Evolutionary conservation across 148 eudicot species (phyloP), one percentile per base, ranked within the genome.

Genomic region (Rhododendron ovatum): DNA sequence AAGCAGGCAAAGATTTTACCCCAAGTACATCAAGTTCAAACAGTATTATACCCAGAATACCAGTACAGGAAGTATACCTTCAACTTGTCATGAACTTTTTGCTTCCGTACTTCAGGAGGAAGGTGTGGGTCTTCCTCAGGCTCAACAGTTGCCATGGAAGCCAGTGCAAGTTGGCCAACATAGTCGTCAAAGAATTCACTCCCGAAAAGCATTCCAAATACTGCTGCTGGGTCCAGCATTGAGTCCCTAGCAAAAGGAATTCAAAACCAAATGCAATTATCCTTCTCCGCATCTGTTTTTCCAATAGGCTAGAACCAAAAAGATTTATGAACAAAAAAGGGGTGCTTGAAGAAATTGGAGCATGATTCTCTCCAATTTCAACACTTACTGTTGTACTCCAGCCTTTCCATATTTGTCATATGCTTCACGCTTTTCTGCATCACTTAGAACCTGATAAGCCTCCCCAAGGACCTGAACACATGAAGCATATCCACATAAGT

Each of bases 141-240:
- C 86, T 93, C 98, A 28, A 94, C 82, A 45, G 92, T 80, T 71
- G 95, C 91, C 78, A 93, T 79, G 85, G 96, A 90, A 83, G 97
- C 98, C 88, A 96, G 83, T 26, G 94, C 92, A 89, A 96, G 94
- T 86, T 94, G 95, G 28, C 99, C 99, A 79, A 95, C 89, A 87
- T 96, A 96, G 84, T 95, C 97, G 88, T 94, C 99, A 84, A 96
- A 96, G 63, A 76, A 88, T 43, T 96, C 98, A 90, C 97, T 96
- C 65, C 98, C 98, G 53, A 96, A 95, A 26, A 94, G 90, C 99
- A 96, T 96, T 76, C 98, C 98, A 90, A 96, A 96, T 43, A 96
- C 98, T 83, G 96, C 90, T 59, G 98, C 90, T 39, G 99, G 99
- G 84, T 96, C 99, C 89, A 95, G 90, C 98, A 96, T 92, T 74